Conservation (phyloP, 2,329 filamentous ascomycete species). For the Graphilbum fragrans region DNA sequence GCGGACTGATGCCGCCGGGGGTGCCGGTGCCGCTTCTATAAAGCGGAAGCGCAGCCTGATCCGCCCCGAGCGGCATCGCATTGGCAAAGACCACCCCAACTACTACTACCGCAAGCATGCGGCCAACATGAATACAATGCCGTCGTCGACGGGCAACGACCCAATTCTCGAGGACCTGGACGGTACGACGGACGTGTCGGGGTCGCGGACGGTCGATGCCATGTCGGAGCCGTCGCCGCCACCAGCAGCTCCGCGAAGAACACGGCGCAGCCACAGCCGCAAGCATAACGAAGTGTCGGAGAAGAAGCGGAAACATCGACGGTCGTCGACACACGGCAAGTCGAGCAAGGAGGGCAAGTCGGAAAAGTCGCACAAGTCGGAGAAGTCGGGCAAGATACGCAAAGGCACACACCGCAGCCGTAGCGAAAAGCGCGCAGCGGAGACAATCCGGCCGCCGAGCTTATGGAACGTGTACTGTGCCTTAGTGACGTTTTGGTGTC, state of each 20-base stretch:
- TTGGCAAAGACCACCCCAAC: constrained; percentile 80
- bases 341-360: constrained; percentile 21
- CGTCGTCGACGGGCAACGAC: constrained; percentile 87
- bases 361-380: constrained; percentile 17
- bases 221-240: constrained; percentile 20
- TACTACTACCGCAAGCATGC: constrained; percentile 95
- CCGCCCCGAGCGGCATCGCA: constrained; percentile 74
- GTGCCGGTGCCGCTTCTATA: constrained; percentile 19
- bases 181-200: constrained; percentile 39
- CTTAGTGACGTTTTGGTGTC: constrained; percentile 88
- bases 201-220: constrained; percentile 11
- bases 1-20: constrained; percentile 5
- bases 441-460: constrained; percentile 66
- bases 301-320: constrained; percentile 22
- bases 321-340: constrained; percentile 9
- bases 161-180: constrained; percentile 72
- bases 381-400: constrained; percentile 17
- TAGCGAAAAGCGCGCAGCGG: constrained; percentile 38
- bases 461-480: constrained; percentile 94
- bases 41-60: constrained; percentile 78
- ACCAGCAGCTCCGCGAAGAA: constrained; percentile 16
- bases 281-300: constrained; percentile 20
- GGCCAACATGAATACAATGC: constrained; percentile 78
- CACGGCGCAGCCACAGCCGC: constrained; percentile 19
- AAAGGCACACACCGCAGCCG: not conserved